Conservation (phyloP, 352 stramenopile genomes). For the Peronosclerospora sorghi region DNA sequence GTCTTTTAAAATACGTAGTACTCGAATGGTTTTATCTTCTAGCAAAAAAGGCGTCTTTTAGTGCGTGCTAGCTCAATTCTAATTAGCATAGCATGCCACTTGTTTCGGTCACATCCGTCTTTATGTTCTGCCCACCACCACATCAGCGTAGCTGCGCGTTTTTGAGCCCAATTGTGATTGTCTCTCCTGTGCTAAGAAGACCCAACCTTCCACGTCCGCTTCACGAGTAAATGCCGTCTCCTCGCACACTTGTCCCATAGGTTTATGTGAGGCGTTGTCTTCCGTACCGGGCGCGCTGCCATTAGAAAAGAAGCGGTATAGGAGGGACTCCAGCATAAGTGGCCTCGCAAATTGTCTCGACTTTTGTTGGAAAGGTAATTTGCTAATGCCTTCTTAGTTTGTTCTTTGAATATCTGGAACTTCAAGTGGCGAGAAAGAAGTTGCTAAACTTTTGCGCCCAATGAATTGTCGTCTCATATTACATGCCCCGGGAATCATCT, state of each 20-base stretch:
- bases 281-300: slow-evolving; percentile 4
- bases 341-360: neutral
- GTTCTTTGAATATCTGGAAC: neutral
- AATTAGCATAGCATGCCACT: neutral
- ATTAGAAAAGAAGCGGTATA: slow-evolving; percentile 25
- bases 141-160: slow-evolving; percentile 32
- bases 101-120: neutral
- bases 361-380: too few relatives aligned
- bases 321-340: slow-evolving; percentile 26
- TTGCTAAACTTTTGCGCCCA: slow-evolving; percentile 1
- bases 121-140: slow-evolving; percentile 24
- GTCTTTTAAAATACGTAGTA: slow-evolving; percentile 5
- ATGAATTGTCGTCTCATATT: too few relatives aligned
- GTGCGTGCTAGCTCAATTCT: neutral
- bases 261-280: slow-evolving; percentile 2
- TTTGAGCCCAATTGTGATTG: slow-evolving; percentile 10
- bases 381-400: too few relatives aligned
- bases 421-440: slow-evolving; percentile 4
- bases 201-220: slow-evolving; percentile 36
- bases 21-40: too few relatives aligned
- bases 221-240: slow-evolving; percentile 25
- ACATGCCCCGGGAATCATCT: too few relatives aligned
- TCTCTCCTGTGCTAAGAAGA: slow-evolving; percentile 29
- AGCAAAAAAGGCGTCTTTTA: too few relatives aligned
- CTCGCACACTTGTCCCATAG: slow-evolving; percentile 13